Percentiles rank a stretch among this genome's conserved stretches.
phyloP scores from a whole-genome alignment of 805 yeast species.

The Metschnikowia shivogae region DNA sequence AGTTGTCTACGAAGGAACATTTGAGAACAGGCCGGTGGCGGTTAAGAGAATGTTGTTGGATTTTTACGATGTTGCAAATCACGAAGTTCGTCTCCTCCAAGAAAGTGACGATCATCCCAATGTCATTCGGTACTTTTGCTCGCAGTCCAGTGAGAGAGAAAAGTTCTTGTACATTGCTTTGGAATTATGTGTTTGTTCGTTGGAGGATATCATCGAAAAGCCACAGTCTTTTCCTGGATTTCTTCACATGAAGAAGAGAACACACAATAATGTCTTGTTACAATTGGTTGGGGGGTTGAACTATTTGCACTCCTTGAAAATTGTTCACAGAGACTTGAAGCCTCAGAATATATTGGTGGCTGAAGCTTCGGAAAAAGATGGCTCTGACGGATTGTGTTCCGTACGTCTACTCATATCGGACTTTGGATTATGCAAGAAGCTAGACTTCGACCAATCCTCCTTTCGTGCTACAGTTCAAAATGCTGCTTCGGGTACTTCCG shows the following conservation, averaged over 20 bases:
- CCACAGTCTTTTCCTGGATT: slow-evolving; percentile 22
- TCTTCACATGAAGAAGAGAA: slow-evolving; percentile 36
- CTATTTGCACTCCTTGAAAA: slow-evolving; percentile 82
- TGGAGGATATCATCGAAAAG: slow-evolving; percentile 75
- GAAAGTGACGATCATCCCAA: slow-evolving; percentile 97
- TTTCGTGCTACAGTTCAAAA: slow-evolving; percentile 88
- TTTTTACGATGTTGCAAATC: slow-evolving; percentile 90
- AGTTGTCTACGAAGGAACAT: slow-evolving; percentile 83
- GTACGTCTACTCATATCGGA: slow-evolving; percentile 83
- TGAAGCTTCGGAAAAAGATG: slow-evolving; percentile 35
- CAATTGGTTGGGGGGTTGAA: slow-evolving; percentile 84
- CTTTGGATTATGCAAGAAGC: slow-evolving; percentile 89
- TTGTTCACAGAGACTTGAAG: slow-evolving; percentile 91
- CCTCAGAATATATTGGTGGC: slow-evolving; percentile 92
- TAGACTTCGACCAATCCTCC: slow-evolving; percentile 89
- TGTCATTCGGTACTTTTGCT: slow-evolving; percentile 88
- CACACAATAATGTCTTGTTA: slow-evolving; percentile 44
- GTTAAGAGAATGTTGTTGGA: slow-evolving; percentile 91
- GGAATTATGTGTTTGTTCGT: slow-evolving; percentile 83
- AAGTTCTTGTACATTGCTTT: slow-evolving; percentile 88
- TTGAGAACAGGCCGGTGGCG: slow-evolving; percentile 92
- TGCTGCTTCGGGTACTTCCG: slow-evolving; percentile 90
- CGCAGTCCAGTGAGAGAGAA: slow-evolving; percentile 70
- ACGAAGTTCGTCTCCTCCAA: slow-evolving; percentile 80
- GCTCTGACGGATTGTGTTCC: slow-evolving; percentile 6